Percentiles rank a stretch among this genome's conserved stretches.
Evolutionary conservation across 2,329 filamentous ascomycete genomes (phyloP).

Genomic region (Dactylellina cionopaga): DNA sequence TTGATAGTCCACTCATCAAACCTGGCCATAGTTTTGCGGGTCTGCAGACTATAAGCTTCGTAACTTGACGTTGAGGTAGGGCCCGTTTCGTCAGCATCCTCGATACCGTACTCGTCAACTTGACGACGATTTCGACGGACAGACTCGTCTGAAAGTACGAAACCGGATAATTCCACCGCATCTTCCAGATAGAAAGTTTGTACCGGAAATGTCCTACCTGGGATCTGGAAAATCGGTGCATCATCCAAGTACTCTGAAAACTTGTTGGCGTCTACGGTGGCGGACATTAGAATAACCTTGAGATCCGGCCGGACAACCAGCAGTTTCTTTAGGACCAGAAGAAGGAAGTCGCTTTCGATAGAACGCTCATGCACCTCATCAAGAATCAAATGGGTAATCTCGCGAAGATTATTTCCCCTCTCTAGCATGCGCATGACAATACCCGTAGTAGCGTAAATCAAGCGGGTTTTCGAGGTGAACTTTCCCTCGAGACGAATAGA

Average conservation of each 20-base stretch:
- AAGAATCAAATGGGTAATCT: conserved; percentile 93
- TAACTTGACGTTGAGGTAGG: conserved; percentile 70
- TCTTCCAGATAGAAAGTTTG: conserved; percentile 89
- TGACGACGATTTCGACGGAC: conserved; percentile 58
- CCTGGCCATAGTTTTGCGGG: conserved; percentile 76
- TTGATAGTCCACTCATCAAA: conserved; percentile 94
- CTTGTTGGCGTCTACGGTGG: conserved; percentile 89
- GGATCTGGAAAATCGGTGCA: conserved; percentile 88
- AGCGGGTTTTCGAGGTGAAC: conserved; percentile 78
- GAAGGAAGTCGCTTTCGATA: conserved; percentile 94
- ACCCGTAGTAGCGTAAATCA: conserved; percentile 88
- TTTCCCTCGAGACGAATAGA: conserved; percentile 93
- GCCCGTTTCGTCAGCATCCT: conserved; percentile 61
- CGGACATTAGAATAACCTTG: conserved; percentile 96
- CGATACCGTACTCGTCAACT: conserved; percentile 64
- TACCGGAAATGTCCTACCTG: conserved; percentile 92
- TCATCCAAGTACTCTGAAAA: conserved; percentile 89
- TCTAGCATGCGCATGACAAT: conserved; percentile 99
- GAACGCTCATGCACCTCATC: conserved; percentile 97
- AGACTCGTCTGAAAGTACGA: conserved; percentile 66
- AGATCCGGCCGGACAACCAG: conserved; percentile 80
- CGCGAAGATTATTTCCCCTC: conserved; percentile 81
- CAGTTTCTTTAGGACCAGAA: conserved; percentile 88
- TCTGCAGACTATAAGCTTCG: conserved; percentile 78
- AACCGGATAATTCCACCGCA: conserved; percentile 86